Percentiles rank a stretch among this genome's conserved stretches.
phyloP scores from a whole-genome alignment of 2,329 filamentous ascomycete genomes.

The Scolecobasidium constrictum region DNA sequence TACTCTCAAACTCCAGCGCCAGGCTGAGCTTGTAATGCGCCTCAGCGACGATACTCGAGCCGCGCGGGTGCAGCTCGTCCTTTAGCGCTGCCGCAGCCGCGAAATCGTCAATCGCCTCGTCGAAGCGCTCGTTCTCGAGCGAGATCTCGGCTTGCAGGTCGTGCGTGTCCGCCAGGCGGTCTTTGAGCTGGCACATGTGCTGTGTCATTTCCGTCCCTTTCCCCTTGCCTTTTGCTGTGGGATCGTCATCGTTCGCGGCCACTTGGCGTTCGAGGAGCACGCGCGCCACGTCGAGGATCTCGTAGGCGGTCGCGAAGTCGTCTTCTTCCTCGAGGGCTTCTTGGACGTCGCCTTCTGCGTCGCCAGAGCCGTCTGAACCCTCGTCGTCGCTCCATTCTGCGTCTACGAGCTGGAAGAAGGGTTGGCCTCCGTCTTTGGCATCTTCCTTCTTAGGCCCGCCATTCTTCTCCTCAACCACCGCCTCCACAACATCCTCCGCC shows the following conservation, averaged over 20 bases:
- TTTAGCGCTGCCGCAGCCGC: slow-evolving; percentile 69
- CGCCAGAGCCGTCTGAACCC: slow-evolving; percentile 52
- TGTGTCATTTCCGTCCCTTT: slow-evolving; percentile 21
- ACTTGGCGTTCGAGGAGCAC: slow-evolving; percentile 48
- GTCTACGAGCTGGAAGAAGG: slow-evolving; percentile 84
- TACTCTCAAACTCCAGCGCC: slow-evolving; percentile 84
- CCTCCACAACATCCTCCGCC: slow-evolving; percentile 28
- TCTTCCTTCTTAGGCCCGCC: slow-evolving; percentile 23
- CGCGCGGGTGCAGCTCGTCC: slow-evolving; percentile 63
- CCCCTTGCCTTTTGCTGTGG: slow-evolving; percentile 21
- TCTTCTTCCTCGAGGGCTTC: slow-evolving; percentile 47
- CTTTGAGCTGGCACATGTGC: slow-evolving; percentile 51
- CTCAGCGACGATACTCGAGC: slow-evolving; percentile 81
- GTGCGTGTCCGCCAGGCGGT: slow-evolving; percentile 84
- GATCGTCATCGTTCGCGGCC: slow-evolving; percentile 23
- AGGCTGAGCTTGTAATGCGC: slow-evolving; percentile 94
- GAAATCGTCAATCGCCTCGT: slow-evolving; percentile 76
- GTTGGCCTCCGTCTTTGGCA: slow-evolving; percentile 28
- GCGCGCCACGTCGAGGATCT: slow-evolving; percentile 52
- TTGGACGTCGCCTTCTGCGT: slow-evolving; percentile 34
- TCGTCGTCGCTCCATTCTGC: slow-evolving; percentile 77
- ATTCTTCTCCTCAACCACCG: slow-evolving; percentile 33
- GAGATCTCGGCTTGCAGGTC: slow-evolving; percentile 92
- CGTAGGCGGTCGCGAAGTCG: slow-evolving; percentile 53
- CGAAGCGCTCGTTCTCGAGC: slow-evolving; percentile 90